These are phyloP conservation scores for Cystoderma amianthinum DNA, from an alignment of 768 basidiomycete species.

Conservation along the genomic window DNA sequence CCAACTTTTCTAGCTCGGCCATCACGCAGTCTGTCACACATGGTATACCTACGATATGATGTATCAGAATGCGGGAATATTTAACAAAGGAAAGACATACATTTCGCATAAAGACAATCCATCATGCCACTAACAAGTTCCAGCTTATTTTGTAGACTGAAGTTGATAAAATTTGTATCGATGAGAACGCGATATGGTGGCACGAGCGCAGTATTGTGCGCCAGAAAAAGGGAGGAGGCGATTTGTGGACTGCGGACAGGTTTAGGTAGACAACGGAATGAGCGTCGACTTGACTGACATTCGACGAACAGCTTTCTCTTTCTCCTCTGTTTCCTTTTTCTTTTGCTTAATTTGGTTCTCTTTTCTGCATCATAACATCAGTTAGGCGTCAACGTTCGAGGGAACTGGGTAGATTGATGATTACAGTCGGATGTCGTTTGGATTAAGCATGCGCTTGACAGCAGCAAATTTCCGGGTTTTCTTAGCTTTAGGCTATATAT, in stretches of 20 bases:
- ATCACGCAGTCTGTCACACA: conserved; percentile 99
- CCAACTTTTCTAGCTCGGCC: conserved; percentile 96
- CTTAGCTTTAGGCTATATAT: conserved; percentile 81
- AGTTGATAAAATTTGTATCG: conserved; percentile 99
- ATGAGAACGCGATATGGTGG: conserved; percentile 97
- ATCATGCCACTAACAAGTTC: conserved; percentile 98
- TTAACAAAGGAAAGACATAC: conserved; percentile 30
- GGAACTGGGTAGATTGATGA: conserved; percentile 15
- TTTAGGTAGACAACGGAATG: conserved; percentile 4
- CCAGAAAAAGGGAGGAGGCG: conserved; percentile 89
- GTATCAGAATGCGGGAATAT: conserved; percentile 5
- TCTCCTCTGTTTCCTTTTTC: conserved; percentile 76
- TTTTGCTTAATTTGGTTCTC: conserved; percentile 89
- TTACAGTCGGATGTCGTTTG: conserved; percentile 88
- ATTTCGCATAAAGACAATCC: conserved; percentile 98
- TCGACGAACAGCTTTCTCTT: conserved; percentile 69
- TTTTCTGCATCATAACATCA: conserved; percentile 50
- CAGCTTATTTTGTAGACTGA: conserved; percentile 95
- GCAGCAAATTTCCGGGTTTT: conserved; percentile 93
- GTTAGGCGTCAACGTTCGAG: conserved; percentile 6
- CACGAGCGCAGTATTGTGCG: conserved; percentile 92
- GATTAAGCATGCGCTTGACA: conserved; percentile 91
- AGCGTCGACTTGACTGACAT: conserved; percentile 47
- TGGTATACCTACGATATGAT: conserved; percentile 68
- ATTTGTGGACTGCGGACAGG: conserved; percentile 56